Base-by-base conservation (phyloP, 2,329 filamentous ascomycete genomes). In the Ceratocystis alfenasii region DNA sequence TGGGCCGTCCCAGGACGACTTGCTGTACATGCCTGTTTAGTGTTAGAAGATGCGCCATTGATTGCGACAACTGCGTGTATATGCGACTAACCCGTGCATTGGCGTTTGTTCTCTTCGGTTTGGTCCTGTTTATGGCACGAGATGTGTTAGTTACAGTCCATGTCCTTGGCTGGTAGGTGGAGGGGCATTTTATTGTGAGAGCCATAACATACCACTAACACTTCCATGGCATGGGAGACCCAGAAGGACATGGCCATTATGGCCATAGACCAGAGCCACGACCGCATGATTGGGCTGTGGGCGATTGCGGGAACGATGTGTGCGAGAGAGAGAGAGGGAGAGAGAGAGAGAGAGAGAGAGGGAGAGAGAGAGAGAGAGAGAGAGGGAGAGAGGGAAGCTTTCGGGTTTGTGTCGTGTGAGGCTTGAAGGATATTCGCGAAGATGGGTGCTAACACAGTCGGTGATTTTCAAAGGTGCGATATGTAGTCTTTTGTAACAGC, bases 1-100 rank as follows among this genome's bases (percentile, higher is more conserved):
- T 45, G 85, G 83, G 67, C 93, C 93, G 71, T 90, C 90, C 93
- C 93, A 97, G 63, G 87, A 83, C 72, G 85, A 88, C 74, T 85
- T 87, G 77, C 89, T 92, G 79, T 96, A 97, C 92, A 97, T 96
- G 78, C 93, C 65, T 90, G 28, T 4, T 33, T 8, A 8, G 55
- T 59, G 79, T 81, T 79, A 50, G 15, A 28, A 36, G 12, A 33
- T 65, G 73, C 30, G 71, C 68, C 45, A 62, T 15, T n/a, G 55
- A n/a, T 36, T 15, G 28, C 28, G 17, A 33, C 28, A 30, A 59
- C 55, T 1, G 48, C 25, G 17, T 59, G 28, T 6, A 36, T 17
- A 36, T 44, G 20, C 7, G 8, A 20, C 65, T 50, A 45, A 67
- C 65, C 84, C 66, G 83, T 79, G 78, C 93, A 96, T 83, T 87